phyloP scores from a whole-genome alignment of 768 basidiomycete species.

The Trametes punicea region DNA sequence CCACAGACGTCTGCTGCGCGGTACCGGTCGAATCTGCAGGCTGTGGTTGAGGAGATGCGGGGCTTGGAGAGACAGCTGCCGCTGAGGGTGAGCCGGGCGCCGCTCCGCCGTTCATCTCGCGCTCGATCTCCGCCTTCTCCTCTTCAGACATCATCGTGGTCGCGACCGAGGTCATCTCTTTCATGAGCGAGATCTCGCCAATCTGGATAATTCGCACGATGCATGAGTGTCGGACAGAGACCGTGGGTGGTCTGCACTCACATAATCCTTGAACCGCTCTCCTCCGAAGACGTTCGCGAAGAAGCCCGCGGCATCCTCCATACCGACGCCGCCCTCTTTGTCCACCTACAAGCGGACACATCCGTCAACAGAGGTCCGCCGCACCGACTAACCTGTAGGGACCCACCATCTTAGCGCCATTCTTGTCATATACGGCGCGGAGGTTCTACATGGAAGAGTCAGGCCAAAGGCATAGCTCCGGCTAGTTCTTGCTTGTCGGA shows the following conservation, averaged over 20 bases:
- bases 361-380: neutral
- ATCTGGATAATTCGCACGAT: no score
- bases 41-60: slow-evolving; percentile 3
- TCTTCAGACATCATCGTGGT: slow-evolving; percentile 90
- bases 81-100: slow-evolving; percentile 28
- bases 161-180: slow-evolving; percentile 84
- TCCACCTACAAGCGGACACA: slow-evolving; percentile 46
- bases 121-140: slow-evolving; percentile 85
- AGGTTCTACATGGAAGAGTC: slow-evolving; percentile 51
- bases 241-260: slow-evolving; percentile 51
- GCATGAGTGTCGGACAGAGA: no score
- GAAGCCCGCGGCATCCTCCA: slow-evolving; percentile 93
- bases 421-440: slow-evolving; percentile 89
- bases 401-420: slow-evolving; percentile 84
- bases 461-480: neutral
- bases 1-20: neutral
- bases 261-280: slow-evolving; percentile 85
- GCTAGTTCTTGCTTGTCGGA: slow-evolving; percentile 9
- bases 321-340: slow-evolving; percentile 70
- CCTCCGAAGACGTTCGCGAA: slow-evolving; percentile 97
- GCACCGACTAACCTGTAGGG: neutral
- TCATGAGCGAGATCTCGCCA: slow-evolving; percentile 94
- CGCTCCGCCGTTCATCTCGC: slow-evolving; percentile 52
- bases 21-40: neutral
- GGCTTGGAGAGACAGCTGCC: slow-evolving; percentile 4